Percentiles rank a stretch among this genome's conserved stretches.
These are phyloP conservation scores for Curvularia eragrostidis DNA, from an alignment of 2,329 filamentous ascomycete genomes.

Conservation along the genomic window DNA sequence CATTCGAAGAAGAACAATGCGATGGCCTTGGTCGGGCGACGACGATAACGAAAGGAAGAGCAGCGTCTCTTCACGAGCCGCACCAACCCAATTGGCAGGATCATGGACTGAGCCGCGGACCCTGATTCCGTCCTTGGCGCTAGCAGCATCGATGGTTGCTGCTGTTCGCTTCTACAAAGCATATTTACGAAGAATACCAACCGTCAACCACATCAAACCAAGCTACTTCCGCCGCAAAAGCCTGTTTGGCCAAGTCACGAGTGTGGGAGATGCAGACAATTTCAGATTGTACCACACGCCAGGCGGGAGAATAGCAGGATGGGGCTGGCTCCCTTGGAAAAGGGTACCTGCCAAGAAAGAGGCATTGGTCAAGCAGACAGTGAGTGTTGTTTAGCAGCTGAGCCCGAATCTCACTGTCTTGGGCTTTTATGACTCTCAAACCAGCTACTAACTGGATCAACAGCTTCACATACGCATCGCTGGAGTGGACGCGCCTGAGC, in stretches of 20 bases:
- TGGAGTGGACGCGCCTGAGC: conserved; percentile 90
- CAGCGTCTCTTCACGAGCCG: conserved; percentile 37
- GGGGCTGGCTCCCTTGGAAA: conserved; percentile 84
- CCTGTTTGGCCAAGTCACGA: conserved; percentile 85
- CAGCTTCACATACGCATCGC: conserved; percentile 89
- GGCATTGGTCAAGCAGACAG: conserved; percentile 77
- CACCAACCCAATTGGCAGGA: conserved; percentile 56
- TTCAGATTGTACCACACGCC: conserved; percentile 95
- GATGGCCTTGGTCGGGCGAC: conserved; percentile 51
- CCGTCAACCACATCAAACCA: conserved; percentile 75
- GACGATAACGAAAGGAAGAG: conserved; percentile 40
- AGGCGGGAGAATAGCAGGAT: conserved; percentile 83
- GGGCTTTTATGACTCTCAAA: not conserved
- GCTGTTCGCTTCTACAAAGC: conserved; percentile 67
- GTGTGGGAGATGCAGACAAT: conserved; percentile 95
- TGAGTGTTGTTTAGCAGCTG: conserved; percentile 50
- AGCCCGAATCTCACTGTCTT: not conserved
- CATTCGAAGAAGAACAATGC: conserved; percentile 44
- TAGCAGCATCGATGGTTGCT: conserved; percentile 63
- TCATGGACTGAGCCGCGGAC: conserved; percentile 63
- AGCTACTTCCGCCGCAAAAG: conserved; percentile 76
- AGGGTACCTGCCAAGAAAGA: conserved; percentile 72
- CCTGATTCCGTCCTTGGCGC: conserved; percentile 61
- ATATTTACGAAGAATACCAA: conserved; percentile 85
- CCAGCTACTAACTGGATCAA: conserved; percentile 22